These are phyloP conservation scores for Bryum argenteum DNA, from an alignment of 225 moss, liverwort and hornwort genomes.

Conservation along the genomic window DNA sequence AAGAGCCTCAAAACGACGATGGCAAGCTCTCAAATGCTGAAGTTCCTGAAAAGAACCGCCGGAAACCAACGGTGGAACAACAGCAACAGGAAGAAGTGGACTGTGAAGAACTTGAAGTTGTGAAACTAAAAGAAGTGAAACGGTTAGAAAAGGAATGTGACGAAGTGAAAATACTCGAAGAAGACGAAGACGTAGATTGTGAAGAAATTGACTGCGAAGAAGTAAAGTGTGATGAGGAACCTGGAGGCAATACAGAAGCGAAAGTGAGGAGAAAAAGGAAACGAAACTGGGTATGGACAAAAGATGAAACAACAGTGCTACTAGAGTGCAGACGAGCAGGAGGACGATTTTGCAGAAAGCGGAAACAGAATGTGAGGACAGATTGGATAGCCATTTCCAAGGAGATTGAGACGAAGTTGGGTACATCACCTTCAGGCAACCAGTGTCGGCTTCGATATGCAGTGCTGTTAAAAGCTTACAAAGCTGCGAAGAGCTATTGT, in stretches of 20 bases:
- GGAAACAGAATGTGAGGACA: background rate
- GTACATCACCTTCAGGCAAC: background rate
- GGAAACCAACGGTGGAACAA: background rate
- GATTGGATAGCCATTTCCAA: slow-evolving; percentile 8
- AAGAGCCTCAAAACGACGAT: background rate
- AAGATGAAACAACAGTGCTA: background rate
- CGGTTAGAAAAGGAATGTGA: background rate
- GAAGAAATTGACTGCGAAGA: background rate
- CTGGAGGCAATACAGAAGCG: background rate
- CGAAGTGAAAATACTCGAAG: background rate
- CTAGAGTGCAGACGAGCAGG: background rate
- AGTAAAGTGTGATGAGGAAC: background rate
- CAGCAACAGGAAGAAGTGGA: background rate
- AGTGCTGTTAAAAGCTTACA: slow-evolving; percentile 9
- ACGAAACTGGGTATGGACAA: background rate
- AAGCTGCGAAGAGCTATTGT: background rate
- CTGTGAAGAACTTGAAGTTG: background rate
- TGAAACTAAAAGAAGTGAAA: background rate
- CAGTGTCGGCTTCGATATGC: slow-evolving; percentile 16
- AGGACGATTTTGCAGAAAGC: background rate
- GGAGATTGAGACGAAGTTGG: slow-evolving; percentile 5
- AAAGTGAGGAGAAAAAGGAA: background rate
- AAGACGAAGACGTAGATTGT: background rate
- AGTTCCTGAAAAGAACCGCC: background rate
- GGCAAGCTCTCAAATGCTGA: background rate